These are phyloP conservation scores for Coniophora puteana DNA, from an alignment of 1,284 basidiomycete genomes.

Conservation along the genomic window DNA sequence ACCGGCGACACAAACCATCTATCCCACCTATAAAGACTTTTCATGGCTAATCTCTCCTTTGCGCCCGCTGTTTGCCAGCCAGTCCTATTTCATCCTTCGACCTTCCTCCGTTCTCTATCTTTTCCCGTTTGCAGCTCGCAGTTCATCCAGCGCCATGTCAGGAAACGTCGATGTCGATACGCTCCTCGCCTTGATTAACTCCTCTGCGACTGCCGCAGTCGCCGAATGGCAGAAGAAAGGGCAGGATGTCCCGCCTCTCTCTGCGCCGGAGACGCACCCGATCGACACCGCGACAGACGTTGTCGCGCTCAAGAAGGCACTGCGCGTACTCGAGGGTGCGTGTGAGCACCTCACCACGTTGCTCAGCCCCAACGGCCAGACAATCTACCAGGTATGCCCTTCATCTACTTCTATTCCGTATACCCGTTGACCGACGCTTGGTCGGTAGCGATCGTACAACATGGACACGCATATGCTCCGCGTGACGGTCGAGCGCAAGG, in stretches of 20 bases:
- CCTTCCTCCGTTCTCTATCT: too few species aligned
- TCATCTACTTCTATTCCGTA: constrained; percentile 13
- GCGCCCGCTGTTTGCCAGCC: too few species aligned
- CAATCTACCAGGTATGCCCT: constrained; percentile 25
- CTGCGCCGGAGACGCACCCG: constrained; percentile 1
- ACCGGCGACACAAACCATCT: too few species aligned
- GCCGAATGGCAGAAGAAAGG: background rate
- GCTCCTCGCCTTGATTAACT: background rate
- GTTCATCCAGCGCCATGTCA: background rate
- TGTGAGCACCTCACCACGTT: constrained; percentile 11
- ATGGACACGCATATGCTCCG: constrained; percentile 1
- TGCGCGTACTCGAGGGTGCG: constrained; percentile 12
- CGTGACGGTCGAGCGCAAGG: constrained; percentile 19
- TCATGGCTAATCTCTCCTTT: too few species aligned
- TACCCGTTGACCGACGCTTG: background rate
- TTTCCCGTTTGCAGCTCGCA: too few species aligned
- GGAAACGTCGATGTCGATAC: background rate
- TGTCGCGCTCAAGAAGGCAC: constrained; percentile 7
- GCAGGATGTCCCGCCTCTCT: constrained; percentile 7
- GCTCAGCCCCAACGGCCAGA: constrained; percentile 25
- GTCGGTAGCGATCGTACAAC: background rate
- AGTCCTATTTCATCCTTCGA: too few species aligned
- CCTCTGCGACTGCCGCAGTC: background rate
- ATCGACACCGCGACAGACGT: constrained; percentile 4
- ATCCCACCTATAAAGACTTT: too few species aligned